Evolutionary conservation across 139 green algal genomes (phyloP), one percentile per base, ranked within the genome.

Genomic region (Chlorella sp.): DNA sequence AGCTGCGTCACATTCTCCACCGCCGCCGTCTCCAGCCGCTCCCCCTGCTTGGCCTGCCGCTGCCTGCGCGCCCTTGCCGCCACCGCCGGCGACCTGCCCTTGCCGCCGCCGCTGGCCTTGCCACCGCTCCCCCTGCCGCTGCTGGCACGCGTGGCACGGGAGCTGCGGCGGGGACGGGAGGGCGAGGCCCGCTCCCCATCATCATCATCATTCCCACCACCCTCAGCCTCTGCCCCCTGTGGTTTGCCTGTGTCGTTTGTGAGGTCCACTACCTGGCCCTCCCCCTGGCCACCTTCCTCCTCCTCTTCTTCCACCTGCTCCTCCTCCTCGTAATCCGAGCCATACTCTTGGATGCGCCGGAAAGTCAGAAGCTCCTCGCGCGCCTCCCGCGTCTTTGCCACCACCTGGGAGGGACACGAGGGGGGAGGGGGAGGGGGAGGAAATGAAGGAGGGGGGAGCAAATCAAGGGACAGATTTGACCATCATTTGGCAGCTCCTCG

Each of bases 1-100:
- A 97, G 92, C 95, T 98, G 95, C 57, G 90, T 53, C 0, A 81
- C 42, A 75, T 83, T 78, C 24, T 86, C 66, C 84, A n/a, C 48
- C 12, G 89, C 83, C 5, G 92, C 91, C 48, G 86, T 36, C 48
- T 91, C 77, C 82, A 93, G 83, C 71, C 68, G 57, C 48, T 86
- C 79, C 0, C 28, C 40, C 83, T 68, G 76, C 48, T 83, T 83
- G 24, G 1, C 78, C 75, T 22, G n/a, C 28, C 69, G 69, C 3
- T 57, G 88, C 81, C 81, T 69, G 88, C 82, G 81, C 0, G 39
- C 36, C 32, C 64, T 79, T 42, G n/a, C 42, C 18, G 71, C 71
- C 1, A 71, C 34, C 5, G 42, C 26, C 5, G 69, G 24, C 68
- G 39, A 39, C 69, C 48, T 57, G 48, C n/a, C 32, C 37, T 53